These are phyloP conservation scores for Zangia roseola DNA, from an alignment of 768 basidiomycete genomes.

Conservation along the genomic window DNA sequence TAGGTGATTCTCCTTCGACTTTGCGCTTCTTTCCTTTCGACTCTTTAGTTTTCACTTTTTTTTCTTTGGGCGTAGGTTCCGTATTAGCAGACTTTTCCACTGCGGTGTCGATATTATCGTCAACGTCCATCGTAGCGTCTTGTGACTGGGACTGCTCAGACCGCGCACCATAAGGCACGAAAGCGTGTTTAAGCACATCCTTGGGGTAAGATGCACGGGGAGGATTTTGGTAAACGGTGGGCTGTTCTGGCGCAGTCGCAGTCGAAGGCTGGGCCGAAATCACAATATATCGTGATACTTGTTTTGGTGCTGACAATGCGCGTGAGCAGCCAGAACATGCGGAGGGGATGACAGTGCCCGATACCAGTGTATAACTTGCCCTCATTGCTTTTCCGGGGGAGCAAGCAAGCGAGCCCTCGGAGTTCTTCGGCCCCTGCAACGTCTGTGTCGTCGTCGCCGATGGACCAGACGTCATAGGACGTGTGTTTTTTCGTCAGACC, in stretches of 20 bases:
- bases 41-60: conserved; percentile 20
- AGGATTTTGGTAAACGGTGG: conserved; percentile 43
- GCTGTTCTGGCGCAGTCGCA: conserved; percentile 19
- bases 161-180: conserved; percentile 60
- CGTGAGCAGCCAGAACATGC: conserved; percentile 44
- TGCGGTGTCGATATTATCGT: conserved; percentile 27
- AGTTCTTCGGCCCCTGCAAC: conserved; percentile 61
- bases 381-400: conserved; percentile 61
- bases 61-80: background rate
- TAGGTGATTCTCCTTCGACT: conserved; percentile 44
- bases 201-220: conserved; percentile 56
- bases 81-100: conserved; percentile 14
- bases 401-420: conserved; percentile 54
- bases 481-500: conserved; percentile 51
- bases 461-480: conserved; percentile 65
- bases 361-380: conserved; percentile 60
- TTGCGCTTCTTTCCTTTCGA: conserved; percentile 44
- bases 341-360: conserved; percentile 1
- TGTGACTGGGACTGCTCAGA: background rate
- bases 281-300: conserved; percentile 57
- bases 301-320: conserved; percentile 49
- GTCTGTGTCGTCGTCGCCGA: conserved; percentile 41
- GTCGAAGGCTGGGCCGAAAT: conserved; percentile 48
- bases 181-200: conserved; percentile 61
- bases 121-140: conserved; percentile 23